Conservation (phyloP, 441 rosid species). For the Lepidium campestre region DNA sequence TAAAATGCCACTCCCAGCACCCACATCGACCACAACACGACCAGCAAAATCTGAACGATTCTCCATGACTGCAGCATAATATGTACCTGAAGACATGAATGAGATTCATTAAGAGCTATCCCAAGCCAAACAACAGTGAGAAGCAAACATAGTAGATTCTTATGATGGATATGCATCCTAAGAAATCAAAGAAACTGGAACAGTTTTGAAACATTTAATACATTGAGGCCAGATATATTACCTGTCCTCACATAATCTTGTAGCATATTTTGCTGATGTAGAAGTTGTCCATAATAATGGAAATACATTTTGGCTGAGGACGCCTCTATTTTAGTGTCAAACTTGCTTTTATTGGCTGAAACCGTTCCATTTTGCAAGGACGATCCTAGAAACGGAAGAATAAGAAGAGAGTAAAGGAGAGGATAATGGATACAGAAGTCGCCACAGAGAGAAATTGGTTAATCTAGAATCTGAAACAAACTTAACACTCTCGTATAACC, state of each 20-base stretch:
- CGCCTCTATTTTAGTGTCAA: slow-evolving; percentile 77
- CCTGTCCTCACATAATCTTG: slow-evolving; percentile 99
- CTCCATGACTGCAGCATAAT: slow-evolving; percentile 92
- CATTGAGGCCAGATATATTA: slow-evolving; percentile 25
- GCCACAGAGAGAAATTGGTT: background rate
- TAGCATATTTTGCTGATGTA: slow-evolving; percentile 95
- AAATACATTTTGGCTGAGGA: slow-evolving; percentile 96
- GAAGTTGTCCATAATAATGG: slow-evolving; percentile 89
- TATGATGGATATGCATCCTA: background rate
- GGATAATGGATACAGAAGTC: background rate
- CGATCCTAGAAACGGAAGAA: slow-evolving; percentile 35
- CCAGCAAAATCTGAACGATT: slow-evolving; percentile 82
- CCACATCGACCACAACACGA: slow-evolving; percentile 91
- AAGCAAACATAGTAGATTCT: background rate
- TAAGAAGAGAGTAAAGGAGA: slow-evolving; percentile 9
- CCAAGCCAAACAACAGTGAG: background rate
- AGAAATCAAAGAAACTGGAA: background rate
- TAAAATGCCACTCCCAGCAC: slow-evolving; percentile 97
- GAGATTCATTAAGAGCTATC: background rate
- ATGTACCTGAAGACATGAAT: slow-evolving; percentile 57
- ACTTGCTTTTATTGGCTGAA: slow-evolving; percentile 55
- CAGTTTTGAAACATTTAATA: background rate
- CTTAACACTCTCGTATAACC: background rate
- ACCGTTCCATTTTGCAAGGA: slow-evolving; percentile 51
- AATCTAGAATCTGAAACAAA: background rate